Evolutionary conservation across 2,329 filamentous ascomycete species (phyloP), one percentile per base, ranked within the genome.

Genomic region (Neonectria punicea): DNA sequence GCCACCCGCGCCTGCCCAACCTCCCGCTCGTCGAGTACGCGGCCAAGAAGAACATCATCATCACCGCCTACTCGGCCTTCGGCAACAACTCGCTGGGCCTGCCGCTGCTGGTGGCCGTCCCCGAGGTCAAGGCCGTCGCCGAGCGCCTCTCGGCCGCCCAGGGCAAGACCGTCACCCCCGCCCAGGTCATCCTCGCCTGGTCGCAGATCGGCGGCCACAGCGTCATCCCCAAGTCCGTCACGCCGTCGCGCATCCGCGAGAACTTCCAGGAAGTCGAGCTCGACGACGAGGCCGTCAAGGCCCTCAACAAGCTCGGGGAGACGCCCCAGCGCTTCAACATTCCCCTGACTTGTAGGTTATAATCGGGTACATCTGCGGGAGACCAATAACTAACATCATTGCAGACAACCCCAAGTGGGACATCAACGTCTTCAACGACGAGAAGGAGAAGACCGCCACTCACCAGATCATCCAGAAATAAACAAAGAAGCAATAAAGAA

Each of bases 221-320:
- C 71, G 91, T 93, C 70, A 93, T 93, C 72, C 92, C 92, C 74
- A 93, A 93, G 84, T 90, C 86, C 20, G 90, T 93, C 68, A 92
- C 86, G 61, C 84, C 88, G 54, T 83, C 83, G 36, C 87, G 92
- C 63, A 93, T 94, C 70, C 82, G 86, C 73, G 85, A 83, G 74
- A 93, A 94, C 84, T 93, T 90, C 75, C 82, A 89, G 80, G 86
- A 92, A 78, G 84, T 89, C 54, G 85, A 92, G 74, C 81, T 93
- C 63, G 79, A 81, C 49, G 82, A 86, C 43, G 83, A 84, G 59
- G 86, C 90, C 70, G 86, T 90, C 72, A 81, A 84, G 66, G 88
- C 84, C 14, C 85, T 93, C 50, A 85, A 89, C 77, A 80, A 85
- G 75, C 86, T 92, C 8, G 89, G 89, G 55, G 83, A 87, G 78